Conservation (phyloP, 768 basidiomycete genomes). For the Collybia mongolica region DNA sequence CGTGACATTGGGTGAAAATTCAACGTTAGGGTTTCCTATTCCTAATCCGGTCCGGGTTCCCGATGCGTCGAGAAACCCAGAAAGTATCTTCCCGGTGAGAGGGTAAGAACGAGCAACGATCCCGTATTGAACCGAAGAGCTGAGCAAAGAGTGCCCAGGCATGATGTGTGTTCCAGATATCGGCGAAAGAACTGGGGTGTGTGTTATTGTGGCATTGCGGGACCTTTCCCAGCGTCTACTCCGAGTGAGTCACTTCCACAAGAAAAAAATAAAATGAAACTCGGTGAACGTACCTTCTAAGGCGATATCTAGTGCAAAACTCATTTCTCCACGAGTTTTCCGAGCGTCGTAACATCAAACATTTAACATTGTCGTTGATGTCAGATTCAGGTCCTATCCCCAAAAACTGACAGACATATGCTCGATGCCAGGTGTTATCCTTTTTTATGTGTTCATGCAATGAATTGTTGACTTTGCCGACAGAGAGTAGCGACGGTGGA, state of each 20-base stretch:
- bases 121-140: constrained; percentile 65
- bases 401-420: constrained; percentile 68
- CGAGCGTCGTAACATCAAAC: constrained; percentile 54
- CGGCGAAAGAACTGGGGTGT: constrained; percentile 59
- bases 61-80: constrained; percentile 68
- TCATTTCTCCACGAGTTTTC: constrained; percentile 70
- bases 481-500: constrained; percentile 57
- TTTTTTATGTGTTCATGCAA: constrained; percentile 68
- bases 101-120: constrained; percentile 73
- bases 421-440: constrained; percentile 79
- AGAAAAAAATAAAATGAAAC: neutral
- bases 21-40: constrained; percentile 72
- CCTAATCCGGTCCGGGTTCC: constrained; percentile 58
- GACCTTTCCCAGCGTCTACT: constrained; percentile 71
- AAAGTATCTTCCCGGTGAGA: constrained; percentile 64
- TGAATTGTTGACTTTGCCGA: constrained; percentile 49
- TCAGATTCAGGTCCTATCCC: constrained; percentile 65
- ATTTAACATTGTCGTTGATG: constrained; percentile 39
- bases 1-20: constrained; percentile 69
- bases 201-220: constrained; percentile 55
- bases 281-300: constrained; percentile 44
- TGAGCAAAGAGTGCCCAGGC: constrained; percentile 52
- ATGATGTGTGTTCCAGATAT: constrained; percentile 63
- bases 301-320: constrained; percentile 55
- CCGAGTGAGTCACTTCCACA: neutral